A percentile compares a stretch with the other conserved stretches of the same genome.
phyloP scores from a whole-genome alignment of 441 rosid genomes.

The Gossypium laxum region DNA sequence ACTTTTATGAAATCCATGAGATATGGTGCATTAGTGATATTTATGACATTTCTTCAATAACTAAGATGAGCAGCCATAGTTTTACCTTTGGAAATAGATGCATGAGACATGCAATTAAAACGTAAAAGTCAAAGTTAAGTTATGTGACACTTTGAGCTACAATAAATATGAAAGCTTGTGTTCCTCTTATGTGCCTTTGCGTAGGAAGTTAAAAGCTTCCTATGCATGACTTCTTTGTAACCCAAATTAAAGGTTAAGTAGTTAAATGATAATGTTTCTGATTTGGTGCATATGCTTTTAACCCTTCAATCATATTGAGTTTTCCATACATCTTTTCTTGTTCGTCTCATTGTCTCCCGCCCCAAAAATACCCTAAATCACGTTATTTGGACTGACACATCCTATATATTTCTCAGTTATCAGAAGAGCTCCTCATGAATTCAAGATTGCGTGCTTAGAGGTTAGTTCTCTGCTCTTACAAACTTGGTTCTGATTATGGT shows the following conservation, averaged over 20 bases:
- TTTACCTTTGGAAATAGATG: background rate
- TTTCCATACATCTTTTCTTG: background rate
- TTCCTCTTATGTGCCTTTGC: background rate
- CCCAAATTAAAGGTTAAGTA: background rate
- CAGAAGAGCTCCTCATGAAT: conserved; percentile 96
- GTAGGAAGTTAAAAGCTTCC: background rate
- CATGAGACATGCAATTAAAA: background rate
- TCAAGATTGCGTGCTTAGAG: conserved; percentile 96
- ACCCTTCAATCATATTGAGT: background rate
- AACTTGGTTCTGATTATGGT: conserved; percentile 8
- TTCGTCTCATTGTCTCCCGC: background rate
- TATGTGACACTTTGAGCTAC: background rate
- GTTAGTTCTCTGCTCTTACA: conserved; percentile 35
- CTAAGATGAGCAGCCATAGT: background rate
- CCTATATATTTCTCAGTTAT: conserved; percentile 44
- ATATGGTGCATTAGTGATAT: too few species aligned
- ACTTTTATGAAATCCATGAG: too few species aligned
- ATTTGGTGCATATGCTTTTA: background rate
- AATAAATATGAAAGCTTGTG: background rate
- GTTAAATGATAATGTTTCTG: background rate
- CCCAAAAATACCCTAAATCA: conserved; percentile 2
- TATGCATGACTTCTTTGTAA: background rate
- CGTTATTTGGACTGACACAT: conserved; percentile 15
- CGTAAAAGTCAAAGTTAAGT: background rate
- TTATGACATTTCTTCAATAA: background rate